Evolutionary conservation across 2,329 filamentous ascomycete genomes (phyloP), one percentile per base, ranked within the genome.

Genomic region (Fusarium denticulatum): DNA sequence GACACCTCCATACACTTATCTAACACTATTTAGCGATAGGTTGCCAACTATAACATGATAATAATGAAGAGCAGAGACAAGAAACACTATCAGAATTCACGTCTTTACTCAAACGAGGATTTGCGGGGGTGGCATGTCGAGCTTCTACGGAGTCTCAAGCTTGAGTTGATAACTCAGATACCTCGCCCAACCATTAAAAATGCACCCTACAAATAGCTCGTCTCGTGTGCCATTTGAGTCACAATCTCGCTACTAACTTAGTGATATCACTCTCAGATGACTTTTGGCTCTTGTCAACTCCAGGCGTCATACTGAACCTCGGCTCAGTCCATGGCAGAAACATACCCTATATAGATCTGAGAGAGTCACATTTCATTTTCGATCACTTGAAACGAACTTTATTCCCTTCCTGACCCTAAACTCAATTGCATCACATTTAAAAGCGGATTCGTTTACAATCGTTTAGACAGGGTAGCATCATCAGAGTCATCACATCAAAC

Each of bases 191-290:
- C 14, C 14, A 16, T 12, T 47, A 30, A 5, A 10, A 34, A 16
- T 5, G 8, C 12, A 5, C 7, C 5, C 15, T 24, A 18, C 15
- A 24, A 32, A 49, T 8, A 24, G 15, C 12, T 24, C 22, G 16
- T 18, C 15, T 32, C 22, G 32, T 49, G 15, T 14, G 3, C 5
- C 22, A 14, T 10, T 15, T 20, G 16, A 4, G 4, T 14, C 5
- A 3, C 3, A 34, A 7, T 1, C 11, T 10, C 5, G 3, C 15
- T 7, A 32, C 5, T 22, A n/a, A 9, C 22, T 28, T 3, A 15
- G 22, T 15, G 14, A 22, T 5, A 28, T 22, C 6, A 28, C 18
- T 15, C 22, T 22, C 13, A 11, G 26, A 3, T 7, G 13, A 15
- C 15, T 11, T 15, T 13, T 46, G 26, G 26, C 18, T 28, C 3